A percentile compares a stretch with the other conserved stretches of the same genome.
Conservation (phyloP, 768 basidiomycete species). For the Boletus rufocinnamomeus region DNA sequence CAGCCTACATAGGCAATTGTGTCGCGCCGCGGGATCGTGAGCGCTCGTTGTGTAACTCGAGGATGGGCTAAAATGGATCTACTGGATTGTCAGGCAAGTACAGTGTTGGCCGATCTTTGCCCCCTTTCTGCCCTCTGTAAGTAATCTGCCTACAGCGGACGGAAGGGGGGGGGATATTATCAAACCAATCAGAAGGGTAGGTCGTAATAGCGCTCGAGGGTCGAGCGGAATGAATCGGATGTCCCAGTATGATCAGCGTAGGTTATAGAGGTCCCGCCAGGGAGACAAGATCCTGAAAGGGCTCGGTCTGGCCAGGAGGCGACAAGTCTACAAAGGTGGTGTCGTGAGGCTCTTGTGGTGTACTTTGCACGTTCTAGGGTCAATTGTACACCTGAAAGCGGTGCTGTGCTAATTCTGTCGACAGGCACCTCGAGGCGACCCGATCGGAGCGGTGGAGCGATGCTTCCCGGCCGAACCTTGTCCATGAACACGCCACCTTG, state of each 20-base stretch:
- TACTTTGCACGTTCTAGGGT: neutral
- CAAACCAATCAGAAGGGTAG: neutral
- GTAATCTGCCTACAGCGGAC: slow-evolving; percentile 28
- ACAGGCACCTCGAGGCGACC: neutral
- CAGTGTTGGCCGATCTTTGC: slow-evolving; percentile 1
- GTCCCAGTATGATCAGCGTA: neutral
- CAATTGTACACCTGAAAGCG: neutral
- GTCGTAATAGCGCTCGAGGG: neutral
- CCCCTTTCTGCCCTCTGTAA: slow-evolving; percentile 26
- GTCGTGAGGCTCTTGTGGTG: neutral
- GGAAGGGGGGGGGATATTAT: slow-evolving; percentile 19
- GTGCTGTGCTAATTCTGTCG: slow-evolving; percentile 1
- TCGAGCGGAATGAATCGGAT: neutral
- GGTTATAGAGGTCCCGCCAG: neutral
- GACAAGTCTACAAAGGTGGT: neutral
- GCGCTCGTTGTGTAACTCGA: neutral
- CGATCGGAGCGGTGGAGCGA: neutral
- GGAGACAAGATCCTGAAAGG: neutral
- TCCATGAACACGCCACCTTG: neutral
- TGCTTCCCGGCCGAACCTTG: neutral
- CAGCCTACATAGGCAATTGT: neutral
- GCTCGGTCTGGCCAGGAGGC: slow-evolving; percentile 5
- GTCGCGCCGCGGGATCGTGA: neutral
- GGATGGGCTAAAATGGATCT: neutral
- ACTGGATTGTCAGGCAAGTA: neutral